Evolutionary conservation across 352 stramenopile genomes (phyloP), one percentile per base, ranked within the genome.

Genomic region (Phytophthora pistaciae): DNA sequence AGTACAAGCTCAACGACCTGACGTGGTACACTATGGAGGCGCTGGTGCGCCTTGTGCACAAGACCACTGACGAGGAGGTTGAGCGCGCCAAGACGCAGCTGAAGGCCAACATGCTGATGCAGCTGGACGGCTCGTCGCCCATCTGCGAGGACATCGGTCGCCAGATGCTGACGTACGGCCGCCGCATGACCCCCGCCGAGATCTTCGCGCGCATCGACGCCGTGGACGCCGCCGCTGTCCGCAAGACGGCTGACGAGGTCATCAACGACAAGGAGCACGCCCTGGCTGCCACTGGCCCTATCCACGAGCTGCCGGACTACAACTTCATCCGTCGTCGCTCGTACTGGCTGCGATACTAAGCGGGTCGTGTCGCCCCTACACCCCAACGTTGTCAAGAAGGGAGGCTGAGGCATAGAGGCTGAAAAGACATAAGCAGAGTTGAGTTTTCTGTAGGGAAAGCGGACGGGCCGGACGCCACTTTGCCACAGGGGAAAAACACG

Each of bases 141-240:
- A 97, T 99, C 60, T 98, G 96, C 74, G 98, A 99, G 89, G 98
- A 99, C 84, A 99, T 99, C 79, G 98, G 98, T 69, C 97, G 98
- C 60, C 98, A 99, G 77, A 83, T 99, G 72, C 87, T 99, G 60
- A 99, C 97, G 40, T 98, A 98, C 78, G 92, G 92, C 55, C 96
- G 98, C 67, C 91, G 98, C 60, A 94, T 99, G 87, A 99, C 97
- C 36, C 96, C 97, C 20, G 98, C 98, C 21, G 98, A 99, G 87
- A 98, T 99, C 82, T 99, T 99, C 70, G 92, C 93, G 33, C 91
- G 98, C 65, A 99, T 99, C 66, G 98, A 99, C 81, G 94, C 98
- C n/a, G 94, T 99, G 44, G 96, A 98, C 55, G 90, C 94, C 10
- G 93, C 93, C 44, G 95, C 98, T 71, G 96, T 99, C 57, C 90